phyloP scores from a whole-genome alignment of 306 rosid genomes.

The Rosa rugosa region DNA sequence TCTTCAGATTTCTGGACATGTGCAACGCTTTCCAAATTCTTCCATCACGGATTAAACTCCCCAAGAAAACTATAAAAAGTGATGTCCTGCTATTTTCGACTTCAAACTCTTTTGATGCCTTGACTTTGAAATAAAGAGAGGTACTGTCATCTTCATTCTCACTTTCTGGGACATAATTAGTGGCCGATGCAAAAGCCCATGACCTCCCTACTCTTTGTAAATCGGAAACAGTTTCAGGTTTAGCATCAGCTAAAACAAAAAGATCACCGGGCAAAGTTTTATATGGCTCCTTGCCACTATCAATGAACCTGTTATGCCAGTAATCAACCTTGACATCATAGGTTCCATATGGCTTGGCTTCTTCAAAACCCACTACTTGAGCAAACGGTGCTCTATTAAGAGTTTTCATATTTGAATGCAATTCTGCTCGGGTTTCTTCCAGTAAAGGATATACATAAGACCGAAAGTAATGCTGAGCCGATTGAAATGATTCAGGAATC shows the following conservation, averaged over 20 bases:
- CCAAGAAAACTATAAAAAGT: conserved; percentile 44
- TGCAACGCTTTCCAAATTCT: conserved; percentile 64
- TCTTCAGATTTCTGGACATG: conserved; percentile 32
- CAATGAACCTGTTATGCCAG: conserved; percentile 54
- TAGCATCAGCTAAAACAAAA: conserved; percentile 53
- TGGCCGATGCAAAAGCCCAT: conserved; percentile 51
- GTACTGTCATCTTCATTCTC: conserved; percentile 26
- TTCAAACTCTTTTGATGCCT: conserved; percentile 39
- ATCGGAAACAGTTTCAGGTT: conserved; percentile 48
- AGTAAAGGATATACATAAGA: conserved; percentile 54
- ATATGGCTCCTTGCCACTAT: conserved; percentile 54
- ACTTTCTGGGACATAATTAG: conserved; percentile 32
- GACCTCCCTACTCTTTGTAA: conserved; percentile 48
- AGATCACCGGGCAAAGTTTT: conserved; percentile 66
- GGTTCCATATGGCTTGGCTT: conserved; percentile 15
- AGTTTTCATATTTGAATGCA: conserved; percentile 54
- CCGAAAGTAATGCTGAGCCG: conserved; percentile 41
- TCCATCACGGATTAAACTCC: conserved; percentile 41
- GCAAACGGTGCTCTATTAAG: conserved; percentile 52
- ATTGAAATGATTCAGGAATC: conserved; percentile 47
- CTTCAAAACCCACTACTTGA: conserved; percentile 37
- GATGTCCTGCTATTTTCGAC: conserved; percentile 19
- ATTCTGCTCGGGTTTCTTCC: conserved; percentile 64
- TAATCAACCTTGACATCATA: conserved; percentile 40
- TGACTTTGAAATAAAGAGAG: conserved; percentile 43